These are phyloP conservation scores for Candida wancherniae DNA, from an alignment of 805 yeast species.

Conservation along the genomic window DNA sequence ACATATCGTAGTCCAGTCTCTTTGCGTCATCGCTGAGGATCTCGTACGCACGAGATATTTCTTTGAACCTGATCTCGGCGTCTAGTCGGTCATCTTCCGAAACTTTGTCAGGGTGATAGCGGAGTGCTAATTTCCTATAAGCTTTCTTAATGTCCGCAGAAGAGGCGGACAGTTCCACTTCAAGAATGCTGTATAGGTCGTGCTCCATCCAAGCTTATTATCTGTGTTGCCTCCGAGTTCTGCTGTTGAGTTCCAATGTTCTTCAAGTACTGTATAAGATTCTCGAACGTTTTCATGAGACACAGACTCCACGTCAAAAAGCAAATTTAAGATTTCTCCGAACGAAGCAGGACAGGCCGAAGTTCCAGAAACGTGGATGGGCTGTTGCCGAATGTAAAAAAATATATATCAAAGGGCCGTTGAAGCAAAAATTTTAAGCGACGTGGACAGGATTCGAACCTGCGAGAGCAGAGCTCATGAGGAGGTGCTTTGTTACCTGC, in stretches of 20 bases:
- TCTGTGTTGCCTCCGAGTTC: background rate
- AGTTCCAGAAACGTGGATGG: too few relatives aligned
- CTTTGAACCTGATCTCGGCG: constrained; percentile 79
- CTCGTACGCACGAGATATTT: constrained; percentile 82
- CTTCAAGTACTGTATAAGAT: too few relatives aligned
- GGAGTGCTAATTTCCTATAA: constrained; percentile 76
- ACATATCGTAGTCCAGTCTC: constrained; percentile 55
- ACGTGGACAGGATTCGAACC: constrained; percentile 26
- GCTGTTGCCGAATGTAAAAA: too few relatives aligned
- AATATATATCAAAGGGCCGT: background rate
- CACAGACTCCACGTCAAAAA: too few relatives aligned
- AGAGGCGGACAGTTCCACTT: constrained; percentile 62
- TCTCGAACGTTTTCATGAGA: too few relatives aligned
- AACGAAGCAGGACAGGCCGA: too few relatives aligned
- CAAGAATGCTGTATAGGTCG: constrained; percentile 61
- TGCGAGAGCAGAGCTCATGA: constrained; percentile 24
- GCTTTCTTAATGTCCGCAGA: constrained; percentile 75
- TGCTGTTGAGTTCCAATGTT: background rate
- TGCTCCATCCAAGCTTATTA: constrained; percentile 8
- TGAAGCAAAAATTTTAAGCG: constrained; percentile 11
- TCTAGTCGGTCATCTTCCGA: constrained; percentile 58
- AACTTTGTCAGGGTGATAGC: constrained; percentile 87
- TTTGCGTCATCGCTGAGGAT: constrained; percentile 64
- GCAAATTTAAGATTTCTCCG: too few relatives aligned
- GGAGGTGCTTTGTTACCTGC: constrained; percentile 22